Base-by-base conservation (phyloP, 768 basidiomycete species). In the Tulasnella sp. region DNA sequence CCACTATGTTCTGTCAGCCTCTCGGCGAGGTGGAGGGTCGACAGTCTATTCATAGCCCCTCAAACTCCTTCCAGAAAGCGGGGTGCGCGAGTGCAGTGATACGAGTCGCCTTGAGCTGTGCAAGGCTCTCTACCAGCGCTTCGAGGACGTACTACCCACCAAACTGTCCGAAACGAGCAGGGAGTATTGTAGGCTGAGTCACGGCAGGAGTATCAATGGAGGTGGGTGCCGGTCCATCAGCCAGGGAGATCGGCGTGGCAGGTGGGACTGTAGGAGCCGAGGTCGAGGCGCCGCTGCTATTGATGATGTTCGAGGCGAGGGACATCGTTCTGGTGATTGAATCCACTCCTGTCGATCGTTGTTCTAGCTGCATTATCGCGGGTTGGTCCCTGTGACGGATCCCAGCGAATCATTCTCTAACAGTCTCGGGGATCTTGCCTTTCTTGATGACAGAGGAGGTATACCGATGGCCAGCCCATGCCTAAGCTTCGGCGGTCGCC, bases 81-180 rank as follows among this genome's bases (percentile, higher is more conserved):
- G 93, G 92, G 70, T 98, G 95, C 8, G 77, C 80, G 67, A 88
- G 78, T 9, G 96, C 96, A 51, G 79, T 73, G 67, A 87, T 86
- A 72, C 97, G 95, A 41, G 89, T 94, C 55, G 82, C 83, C 72
- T 98, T 74, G 30, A 99, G 77, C 74, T 99, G 93, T 19, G 80
- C 75, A 43, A 98, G 76, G 65, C 88, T 91, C 68, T 94, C 96
- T 65, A 94, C 86, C n/a, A 98, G 76, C 13, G 92, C 84, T 72
- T 98, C 96, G 0, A 96, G 93, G 4, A 97, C 96, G 73, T 93
- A 99, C 67, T 96, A 93, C 2, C 96, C 96, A 32, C 96, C 96
- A 68, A 94, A 99, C 62, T 92, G 78, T 38, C 96, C 96, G 66
- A 99, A 99, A 49, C 92, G 80, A 1, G 83, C 76, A 1, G 94